Evolutionary conservation across 148 eudicot genomes (phyloP), one percentile per base, ranked within the genome.

Genomic region (Linanthus parryae): DNA sequence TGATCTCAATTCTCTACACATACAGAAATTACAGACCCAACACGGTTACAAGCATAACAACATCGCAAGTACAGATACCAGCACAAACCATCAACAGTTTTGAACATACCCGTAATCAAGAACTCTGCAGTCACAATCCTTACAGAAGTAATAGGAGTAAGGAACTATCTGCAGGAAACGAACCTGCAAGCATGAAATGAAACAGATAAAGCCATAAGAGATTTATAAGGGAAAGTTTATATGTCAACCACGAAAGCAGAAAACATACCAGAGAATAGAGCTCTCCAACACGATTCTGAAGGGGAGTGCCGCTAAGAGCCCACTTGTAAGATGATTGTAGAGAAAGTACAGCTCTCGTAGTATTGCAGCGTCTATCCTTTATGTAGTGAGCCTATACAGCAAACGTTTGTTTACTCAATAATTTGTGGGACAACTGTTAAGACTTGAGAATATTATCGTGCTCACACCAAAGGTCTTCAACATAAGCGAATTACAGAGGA

Each of bases 281-380:
- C 63, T 94, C 99, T 63, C 99, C 96, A 27, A 88, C 95, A 67
- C 86, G 95, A 71, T 94, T 94, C 74, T 88, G 99, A 56, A 94
- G 85, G 11, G 99, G 99, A 28, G 99, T 94, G 49, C 96, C 99
- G 78, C 95, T 94, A 67, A 94, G 67, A 42, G 99, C 99, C 99
- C 99, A 94, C 62, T 84, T 94, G 62, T 77, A 94, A 3, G 78
- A 73, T 52, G 99, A 94, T 62, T 73, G 69, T 61, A 94, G 65
- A 10, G 85, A 83, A 73, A 88, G 77, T 55, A 94, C 77, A 56
- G 96, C 95, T 69, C 68, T 85, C 18, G 96, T 86, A 26, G 99
- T 94, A 67, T 84, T 88, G 53, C 84, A 64, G 40, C 84, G 83
- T 70, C 90, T 77, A 62, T 75, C 84, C 74, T 88, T 84, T 24